Evolutionary conservation across 352 stramenopile species (phyloP), one percentile per base, ranked within the genome.

Genomic region (Stramenopiles sp.): DNA sequence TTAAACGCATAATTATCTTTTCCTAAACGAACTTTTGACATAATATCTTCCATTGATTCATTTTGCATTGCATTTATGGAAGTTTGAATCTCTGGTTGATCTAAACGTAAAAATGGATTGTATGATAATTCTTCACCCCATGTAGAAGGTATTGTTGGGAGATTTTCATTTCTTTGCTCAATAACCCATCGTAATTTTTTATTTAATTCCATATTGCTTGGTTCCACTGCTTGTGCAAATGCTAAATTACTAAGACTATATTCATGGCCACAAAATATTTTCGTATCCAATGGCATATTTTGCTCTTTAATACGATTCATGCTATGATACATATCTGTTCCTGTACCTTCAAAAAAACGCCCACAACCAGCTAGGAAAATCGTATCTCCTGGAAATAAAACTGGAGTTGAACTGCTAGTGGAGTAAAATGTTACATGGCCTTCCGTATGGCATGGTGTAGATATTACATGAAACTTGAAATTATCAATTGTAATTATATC

Each of bases 171-270:
- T 20, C 53, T 20, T 27, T 27, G 53, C 20, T 20, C 20, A 20
- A 69, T 69, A 23, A 27, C 53, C 53, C 53, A 79, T 23, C n/a
- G 20, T 23, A 74, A 79, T 65, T 53, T 6, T 23, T 7, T 6
- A 27, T 73, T 7, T 6, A 32, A 23, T 29, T 27, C 20, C 31
- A 76, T 32, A 74, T 84, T 86, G 0, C 83, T 79, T 0, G 83
- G 82, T 30, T 88, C 83, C 43, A 88, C 43, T 31, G 74, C 78
- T 30, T 31, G 38, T n/a, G 81, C 80, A 69, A 88, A 88, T 31
- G 76, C 32, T 30, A 87, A 80, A 80, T 88, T 88, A 74, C 38
- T 73, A 63, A 84, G 43, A 27, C 84, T 88, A 78, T 88, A 88
- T 78, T 88, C 85, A 53, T 88, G 85, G 7, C 82, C 84, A 79